Conservation (phyloP, 257 asterid species). For the Henckelia pumila region DNA sequence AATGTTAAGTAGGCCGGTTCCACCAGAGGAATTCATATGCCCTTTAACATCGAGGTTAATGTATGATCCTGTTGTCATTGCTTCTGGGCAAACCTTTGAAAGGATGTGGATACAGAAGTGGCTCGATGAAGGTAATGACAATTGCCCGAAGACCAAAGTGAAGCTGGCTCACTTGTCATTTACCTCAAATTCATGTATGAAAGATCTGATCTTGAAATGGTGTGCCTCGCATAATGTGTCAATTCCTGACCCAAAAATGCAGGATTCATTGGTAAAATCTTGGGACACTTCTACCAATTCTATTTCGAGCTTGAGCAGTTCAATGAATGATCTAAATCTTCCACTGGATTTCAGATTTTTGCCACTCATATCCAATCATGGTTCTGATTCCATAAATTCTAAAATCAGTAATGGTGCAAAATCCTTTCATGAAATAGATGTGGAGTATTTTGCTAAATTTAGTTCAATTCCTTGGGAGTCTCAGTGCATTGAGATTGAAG, state of each 20-base stretch:
- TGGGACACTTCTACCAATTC: constrained; percentile 58
- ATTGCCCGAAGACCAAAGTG: constrained; percentile 65
- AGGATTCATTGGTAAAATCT: constrained; percentile 26
- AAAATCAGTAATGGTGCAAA: constrained; percentile 24
- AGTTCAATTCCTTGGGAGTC: constrained; percentile 70
- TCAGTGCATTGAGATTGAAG: constrained; percentile 49
- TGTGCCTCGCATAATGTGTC: constrained; percentile 39
- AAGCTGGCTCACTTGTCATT: constrained; percentile 44
- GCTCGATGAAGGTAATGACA: constrained; percentile 71
- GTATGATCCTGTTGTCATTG: constrained; percentile 84
- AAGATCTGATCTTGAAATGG: constrained; percentile 63
- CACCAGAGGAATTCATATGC: constrained; percentile 72
- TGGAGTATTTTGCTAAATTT: constrained; percentile 36
- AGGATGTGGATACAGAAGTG: constrained; percentile 83
- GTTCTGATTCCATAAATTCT: constrained; percentile 27
- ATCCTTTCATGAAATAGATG: constrained; percentile 29
- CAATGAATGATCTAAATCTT: constrained; percentile 38
- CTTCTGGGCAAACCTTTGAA: constrained; percentile 84
- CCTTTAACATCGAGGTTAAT: constrained; percentile 72
- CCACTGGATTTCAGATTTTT: constrained; percentile 36
- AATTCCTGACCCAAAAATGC: constrained; percentile 45
- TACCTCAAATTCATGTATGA: constrained; percentile 61
- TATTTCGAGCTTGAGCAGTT: constrained; percentile 44
- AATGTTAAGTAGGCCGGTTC: constrained; percentile 36
- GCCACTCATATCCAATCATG: constrained; percentile 28